phyloP scores from a whole-genome alignment of 345 rosid genomes.

The Camelina hispida region DNA sequence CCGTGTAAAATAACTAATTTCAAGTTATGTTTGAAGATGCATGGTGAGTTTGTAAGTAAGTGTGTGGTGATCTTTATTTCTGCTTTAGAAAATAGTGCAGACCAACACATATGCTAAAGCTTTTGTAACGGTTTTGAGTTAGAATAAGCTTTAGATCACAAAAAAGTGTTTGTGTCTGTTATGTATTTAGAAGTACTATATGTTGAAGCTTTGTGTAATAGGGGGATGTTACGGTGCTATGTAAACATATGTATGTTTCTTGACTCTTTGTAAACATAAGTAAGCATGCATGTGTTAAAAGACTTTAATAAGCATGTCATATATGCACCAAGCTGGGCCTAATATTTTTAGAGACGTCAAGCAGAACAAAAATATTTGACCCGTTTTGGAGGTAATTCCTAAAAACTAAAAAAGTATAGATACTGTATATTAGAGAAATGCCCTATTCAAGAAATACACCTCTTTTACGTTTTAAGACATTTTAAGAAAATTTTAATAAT shows the following conservation, averaged over 20 bases:
- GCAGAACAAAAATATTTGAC: background rate
- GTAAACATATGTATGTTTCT: conserved; percentile 23
- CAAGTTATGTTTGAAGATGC: conserved; percentile 23
- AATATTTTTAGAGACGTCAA: background rate
- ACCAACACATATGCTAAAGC: conserved; percentile 40
- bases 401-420: background rate
- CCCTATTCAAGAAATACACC: too few relatives aligned
- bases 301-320: background rate
- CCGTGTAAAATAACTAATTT: background rate
- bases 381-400: background rate
- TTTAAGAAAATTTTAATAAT: background rate
- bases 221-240: conserved; percentile 9
- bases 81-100: conserved; percentile 25
- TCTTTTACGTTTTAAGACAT: background rate
- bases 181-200: conserved; percentile 26
- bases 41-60: conserved; percentile 27
- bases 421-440: background rate
- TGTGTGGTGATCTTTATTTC: conserved; percentile 24
- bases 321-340: background rate
- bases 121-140: conserved; percentile 29
- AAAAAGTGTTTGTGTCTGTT: conserved; percentile 40
- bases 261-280: background rate
- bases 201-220: conserved; percentile 27
- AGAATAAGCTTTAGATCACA: conserved; percentile 37
- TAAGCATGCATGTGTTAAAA: conserved; percentile 9